Percentiles rank a stretch among this genome's conserved stretches.
These are phyloP conservation scores for Trichoderma sp. DNA, from an alignment of 2,329 filamentous ascomycete species.

Conservation along the genomic window DNA sequence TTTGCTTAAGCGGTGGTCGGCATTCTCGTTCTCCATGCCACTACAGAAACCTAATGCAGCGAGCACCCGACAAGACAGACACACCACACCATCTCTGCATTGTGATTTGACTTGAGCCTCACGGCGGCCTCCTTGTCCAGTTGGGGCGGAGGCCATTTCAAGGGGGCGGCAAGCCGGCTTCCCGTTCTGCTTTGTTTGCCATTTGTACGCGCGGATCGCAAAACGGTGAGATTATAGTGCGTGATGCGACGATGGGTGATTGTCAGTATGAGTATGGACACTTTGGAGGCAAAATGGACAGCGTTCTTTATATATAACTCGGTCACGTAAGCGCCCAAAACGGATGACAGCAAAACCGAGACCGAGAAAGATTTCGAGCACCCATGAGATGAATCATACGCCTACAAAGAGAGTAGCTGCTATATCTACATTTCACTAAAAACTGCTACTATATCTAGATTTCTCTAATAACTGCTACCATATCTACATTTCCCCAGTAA, in stretches of 20 bases:
- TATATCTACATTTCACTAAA: too few species aligned
- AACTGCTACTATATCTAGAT: too few species aligned
- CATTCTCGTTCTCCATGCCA: neutral
- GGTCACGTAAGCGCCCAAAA: neutral
- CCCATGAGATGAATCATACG: too few species aligned
- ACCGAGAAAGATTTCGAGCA: too few species aligned
- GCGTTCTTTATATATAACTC: neutral
- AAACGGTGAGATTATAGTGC: constrained; percentile 13
- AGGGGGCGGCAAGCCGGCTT: neutral
- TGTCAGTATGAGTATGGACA: neutral
- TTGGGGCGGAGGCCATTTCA: neutral
- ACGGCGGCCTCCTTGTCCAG: constrained; percentile 1
- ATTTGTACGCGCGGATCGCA: neutral
- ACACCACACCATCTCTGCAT: neutral
- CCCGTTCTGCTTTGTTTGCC: neutral
- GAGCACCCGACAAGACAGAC: neutral
- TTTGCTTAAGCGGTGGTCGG: neutral
- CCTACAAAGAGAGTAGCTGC: too few species aligned
- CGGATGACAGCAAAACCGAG: too few species aligned
- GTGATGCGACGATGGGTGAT: neutral
- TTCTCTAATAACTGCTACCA: too few species aligned
- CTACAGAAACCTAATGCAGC: neutral
- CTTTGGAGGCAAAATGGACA: neutral
- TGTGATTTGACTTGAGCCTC: constrained; percentile 1
- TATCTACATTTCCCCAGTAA: too few species aligned